These are phyloP conservation scores for Globisporangium apiculatum DNA, from an alignment of 352 stramenopile species.

Conservation along the genomic window DNA sequence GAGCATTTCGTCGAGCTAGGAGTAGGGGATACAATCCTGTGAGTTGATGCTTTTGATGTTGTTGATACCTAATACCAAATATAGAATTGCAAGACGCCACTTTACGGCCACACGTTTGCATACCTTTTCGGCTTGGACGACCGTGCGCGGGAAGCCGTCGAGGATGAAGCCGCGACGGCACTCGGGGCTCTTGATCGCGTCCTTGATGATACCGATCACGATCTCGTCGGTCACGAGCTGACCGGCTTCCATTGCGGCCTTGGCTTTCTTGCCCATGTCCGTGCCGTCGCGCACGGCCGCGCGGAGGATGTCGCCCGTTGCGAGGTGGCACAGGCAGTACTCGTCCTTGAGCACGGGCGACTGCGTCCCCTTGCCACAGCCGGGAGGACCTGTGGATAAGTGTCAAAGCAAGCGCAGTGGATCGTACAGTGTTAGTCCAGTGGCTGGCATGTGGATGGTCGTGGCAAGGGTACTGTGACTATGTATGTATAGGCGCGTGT, in stretches of 20 bases:
- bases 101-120: background rate
- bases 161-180: constrained; percentile 99
- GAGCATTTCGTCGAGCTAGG: constrained; percentile 95
- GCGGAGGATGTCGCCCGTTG: constrained; percentile 99
- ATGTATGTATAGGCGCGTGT: no score
- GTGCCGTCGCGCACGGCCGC: constrained; percentile 94
- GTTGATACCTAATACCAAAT: no score
- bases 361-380: constrained; percentile 99
- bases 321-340: constrained; percentile 97
- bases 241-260: constrained; percentile 97
- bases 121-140: constrained; percentile 95
- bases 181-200: constrained; percentile 95
- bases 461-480: no score
- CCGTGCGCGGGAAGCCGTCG: constrained; percentile 98
- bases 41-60: background rate
- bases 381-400: constrained; percentile 64
- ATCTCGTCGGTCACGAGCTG: constrained; percentile 96
- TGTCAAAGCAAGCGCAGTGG: no score
- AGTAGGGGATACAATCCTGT: background rate
- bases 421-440: no score
- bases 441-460: no score
- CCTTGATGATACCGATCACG: constrained; percentile 99
- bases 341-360: constrained; percentile 96
- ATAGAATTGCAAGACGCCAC: no score
- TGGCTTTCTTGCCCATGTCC: constrained; percentile 97